Base-by-base conservation (phyloP, 257 asterid genomes). In the Ehretia macrophylla region DNA sequence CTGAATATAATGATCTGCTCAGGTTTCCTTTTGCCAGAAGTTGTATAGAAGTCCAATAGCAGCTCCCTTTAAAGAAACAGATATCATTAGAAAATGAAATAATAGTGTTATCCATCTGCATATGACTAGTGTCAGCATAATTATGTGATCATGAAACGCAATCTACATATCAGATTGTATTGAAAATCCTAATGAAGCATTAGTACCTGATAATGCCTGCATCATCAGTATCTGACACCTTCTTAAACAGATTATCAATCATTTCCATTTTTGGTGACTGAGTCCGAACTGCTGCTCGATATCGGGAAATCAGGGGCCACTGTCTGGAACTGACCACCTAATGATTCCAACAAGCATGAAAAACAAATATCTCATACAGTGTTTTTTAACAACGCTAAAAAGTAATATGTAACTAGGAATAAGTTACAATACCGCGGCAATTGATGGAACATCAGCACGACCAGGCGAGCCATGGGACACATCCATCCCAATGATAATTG, bases 391-490 rank as follows among this genome's bases (percentile, higher is more conserved):
- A 4, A 12, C 40, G 9, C 12, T 8, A 13, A 48, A 45, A n/a
- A 5, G 8, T 32, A 17, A 13, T 18, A 27, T 27, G 35, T 1
- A 27, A 27, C 35, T 27, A 27, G 35, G 3, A 6, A 27, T 27
- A 14, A 19, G 40, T 21, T 19, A 14, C 11, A 46, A 21, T n/a
- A 84, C 96, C 66, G 94, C 94, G 35, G 92, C 90, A 67, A 85
- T 70, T 22, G 96, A 88, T 8, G 96, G 95, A 55, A 79, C 75
- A 32, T 83, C 94, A 22, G 83, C 58, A n/a, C 80, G 88, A 45
- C 94, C 88, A 23, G 96, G 85, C 17, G 96, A 81, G 50, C 88
- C 94, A 60, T 87, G 96, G 11, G 96, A 87, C 13, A 87, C 96
- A 49, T 87, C 96, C 96, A 87, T 87, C n/a, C 96, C 96, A 11